A percentile compares a stretch with the other conserved stretches of the same genome.
phyloP scores from a whole-genome alignment of 768 basidiomycete genomes.

The Tubosaeta sp. region DNA sequence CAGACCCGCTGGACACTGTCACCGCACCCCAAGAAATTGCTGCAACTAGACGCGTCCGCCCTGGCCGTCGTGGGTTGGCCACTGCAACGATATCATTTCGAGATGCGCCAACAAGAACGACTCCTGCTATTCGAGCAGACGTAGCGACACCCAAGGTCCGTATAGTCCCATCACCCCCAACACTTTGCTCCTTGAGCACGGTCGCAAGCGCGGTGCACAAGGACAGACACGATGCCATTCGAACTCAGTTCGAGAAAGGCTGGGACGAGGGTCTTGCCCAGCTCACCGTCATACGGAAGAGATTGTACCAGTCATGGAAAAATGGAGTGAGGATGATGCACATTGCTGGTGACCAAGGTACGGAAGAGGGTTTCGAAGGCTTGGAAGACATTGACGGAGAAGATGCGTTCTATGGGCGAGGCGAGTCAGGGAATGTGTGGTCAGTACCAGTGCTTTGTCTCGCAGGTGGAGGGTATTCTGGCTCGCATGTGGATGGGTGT shows the following conservation, averaged over 20 bases:
- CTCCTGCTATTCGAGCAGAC: constrained; percentile 9
- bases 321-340: constrained; percentile 45
- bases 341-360: constrained; percentile 28
- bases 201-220: constrained; percentile 29
- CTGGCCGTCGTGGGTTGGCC: constrained; percentile 60
- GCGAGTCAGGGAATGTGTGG: constrained; percentile 8
- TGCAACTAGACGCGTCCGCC: constrained; percentile 24
- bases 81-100: constrained; percentile 61
- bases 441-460: constrained; percentile 36
- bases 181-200: constrained; percentile 46
- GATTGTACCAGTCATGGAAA: constrained; percentile 43
- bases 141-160: constrained; percentile 41
- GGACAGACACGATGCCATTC: constrained; percentile 39
- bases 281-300: constrained; percentile 44
- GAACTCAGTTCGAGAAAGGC: constrained; percentile 53
- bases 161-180: constrained; percentile 53
- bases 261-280: constrained; percentile 59
- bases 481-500: constrained; percentile 34
- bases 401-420: constrained; percentile 23
- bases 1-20: not conserved
- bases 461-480: constrained; percentile 29
- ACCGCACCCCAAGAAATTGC: not conserved
- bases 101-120: constrained; percentile 19
- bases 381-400: constrained; percentile 31
- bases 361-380: constrained; percentile 32